A percentile compares a stretch with the other conserved stretches of the same genome.
These are phyloP conservation scores for Metarhizium brunneum DNA, from an alignment of 2,329 filamentous ascomycete genomes.

Conservation along the genomic window DNA sequence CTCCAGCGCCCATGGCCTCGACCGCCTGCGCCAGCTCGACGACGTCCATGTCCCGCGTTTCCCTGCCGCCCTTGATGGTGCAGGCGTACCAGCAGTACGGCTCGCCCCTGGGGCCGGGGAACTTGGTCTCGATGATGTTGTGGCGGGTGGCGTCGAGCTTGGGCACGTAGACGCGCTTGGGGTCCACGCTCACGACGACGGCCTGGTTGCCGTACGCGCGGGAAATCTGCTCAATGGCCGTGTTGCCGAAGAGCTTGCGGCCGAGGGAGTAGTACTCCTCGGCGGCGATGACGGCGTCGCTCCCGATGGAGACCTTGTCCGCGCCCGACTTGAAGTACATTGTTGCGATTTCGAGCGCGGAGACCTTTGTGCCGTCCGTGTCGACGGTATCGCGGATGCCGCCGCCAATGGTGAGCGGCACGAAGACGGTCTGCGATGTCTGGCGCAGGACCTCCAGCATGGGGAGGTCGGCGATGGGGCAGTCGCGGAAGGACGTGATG, in stretches of 20 bases:
- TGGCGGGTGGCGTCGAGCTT: conserved; percentile 64
- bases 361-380: conserved; percentile 75
- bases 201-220: conserved; percentile 92
- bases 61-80: conserved; percentile 89
- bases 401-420: conserved; percentile 89
- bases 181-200: conserved; percentile 91
- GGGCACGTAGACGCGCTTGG: conserved; percentile 79
- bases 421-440: conserved; percentile 87
- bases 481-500: conserved; percentile 96
- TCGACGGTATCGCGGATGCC: conserved; percentile 92
- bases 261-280: conserved; percentile 77
- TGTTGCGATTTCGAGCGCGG: conserved; percentile 83
- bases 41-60: conserved; percentile 90
- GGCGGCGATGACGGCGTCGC: conserved; percentile 85
- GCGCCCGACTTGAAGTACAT: conserved; percentile 97
- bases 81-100: conserved; percentile 92
- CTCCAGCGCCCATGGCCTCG: conserved; percentile 90
- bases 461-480: conserved; percentile 79
- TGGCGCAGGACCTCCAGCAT: conserved; percentile 91
- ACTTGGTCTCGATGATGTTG: conserved; percentile 58
- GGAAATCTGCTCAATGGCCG: conserved; percentile 92
- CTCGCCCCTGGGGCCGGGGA: conserved; percentile 67
- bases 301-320: conserved; percentile 95
- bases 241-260: conserved; percentile 63
- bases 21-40: conserved; percentile 80